These are phyloP conservation scores for Chytridium lagenaria DNA, from an alignment of 371 early-diverging fungal genomes.

Conservation along the genomic window DNA sequence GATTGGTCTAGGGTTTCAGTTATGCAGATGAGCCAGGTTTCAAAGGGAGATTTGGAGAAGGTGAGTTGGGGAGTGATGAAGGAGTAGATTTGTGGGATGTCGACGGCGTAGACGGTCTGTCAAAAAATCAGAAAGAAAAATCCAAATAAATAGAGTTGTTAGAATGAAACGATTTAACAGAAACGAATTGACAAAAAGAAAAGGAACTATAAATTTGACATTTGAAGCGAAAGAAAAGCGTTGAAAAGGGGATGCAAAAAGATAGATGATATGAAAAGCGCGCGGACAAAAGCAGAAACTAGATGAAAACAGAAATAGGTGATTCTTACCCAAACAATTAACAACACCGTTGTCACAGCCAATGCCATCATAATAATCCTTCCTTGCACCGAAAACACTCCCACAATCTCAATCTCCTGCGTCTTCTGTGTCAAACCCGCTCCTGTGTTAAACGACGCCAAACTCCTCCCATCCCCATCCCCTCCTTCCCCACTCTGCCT, in stretches of 20 bases:
- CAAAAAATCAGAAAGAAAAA: neutral
- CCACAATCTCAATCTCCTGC: slow-evolving; percentile 7
- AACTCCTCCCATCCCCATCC: neutral
- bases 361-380: slow-evolving; percentile 6
- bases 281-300: too few species aligned
- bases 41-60: neutral
- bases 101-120: neutral
- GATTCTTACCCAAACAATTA: neutral
- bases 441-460: neutral
- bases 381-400: slow-evolving; percentile 5
- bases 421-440: neutral
- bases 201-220: too few species aligned
- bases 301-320: neutral
- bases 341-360: neutral
- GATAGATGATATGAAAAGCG: too few species aligned
- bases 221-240: too few species aligned
- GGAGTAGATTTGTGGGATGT: neutral
- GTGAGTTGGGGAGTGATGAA: neutral
- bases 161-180: too few species aligned
- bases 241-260: too few species aligned
- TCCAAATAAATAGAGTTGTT: neutral
- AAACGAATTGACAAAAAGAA: too few species aligned
- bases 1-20: neutral
- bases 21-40: slow-evolving; percentile 6
- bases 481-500: neutral